Percentiles rank a stretch among this genome's conserved stretches.
Evolutionary conservation across 768 basidiomycete genomes (phyloP).

Genomic region (Hypholoma fasciculare): DNA sequence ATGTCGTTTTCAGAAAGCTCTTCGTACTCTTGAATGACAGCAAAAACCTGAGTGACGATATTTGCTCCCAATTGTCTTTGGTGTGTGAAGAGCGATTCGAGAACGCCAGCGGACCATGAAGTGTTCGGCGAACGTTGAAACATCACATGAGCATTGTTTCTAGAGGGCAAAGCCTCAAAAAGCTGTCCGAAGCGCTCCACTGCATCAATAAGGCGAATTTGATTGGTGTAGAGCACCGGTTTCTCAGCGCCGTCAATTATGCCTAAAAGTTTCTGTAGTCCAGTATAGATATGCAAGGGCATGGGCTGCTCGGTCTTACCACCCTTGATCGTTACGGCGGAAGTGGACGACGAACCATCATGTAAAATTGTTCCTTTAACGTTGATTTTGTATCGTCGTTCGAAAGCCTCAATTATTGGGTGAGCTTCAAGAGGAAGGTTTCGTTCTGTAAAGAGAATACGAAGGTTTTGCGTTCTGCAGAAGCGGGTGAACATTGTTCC

Average conservation of each 20-base stretch:
- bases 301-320: too few species aligned
- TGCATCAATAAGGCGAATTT: neutral
- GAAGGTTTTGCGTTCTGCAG: slow-evolving; percentile 24
- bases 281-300: neutral
- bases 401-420: neutral
- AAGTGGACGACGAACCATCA: neutral
- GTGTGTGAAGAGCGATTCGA: neutral
- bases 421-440: neutral
- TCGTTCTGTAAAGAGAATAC: neutral
- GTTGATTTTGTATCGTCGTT: neutral
- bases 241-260: neutral
- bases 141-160: neutral
- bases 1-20: neutral
- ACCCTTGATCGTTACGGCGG: neutral
- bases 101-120: neutral
- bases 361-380: neutral
- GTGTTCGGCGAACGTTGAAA: neutral
- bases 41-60: neutral
- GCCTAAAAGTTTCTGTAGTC: neutral
- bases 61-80: neutral
- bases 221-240: neutral
- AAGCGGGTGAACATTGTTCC: slow-evolving; percentile 25
- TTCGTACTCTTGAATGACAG: neutral
- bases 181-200: slow-evolving; percentile 1
- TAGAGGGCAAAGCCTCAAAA: neutral